A percentile compares a stretch with the other conserved stretches of the same genome.
Conservation (phyloP, 495 filamentous ascomycete species). For the Xylaria longipes region DNA sequence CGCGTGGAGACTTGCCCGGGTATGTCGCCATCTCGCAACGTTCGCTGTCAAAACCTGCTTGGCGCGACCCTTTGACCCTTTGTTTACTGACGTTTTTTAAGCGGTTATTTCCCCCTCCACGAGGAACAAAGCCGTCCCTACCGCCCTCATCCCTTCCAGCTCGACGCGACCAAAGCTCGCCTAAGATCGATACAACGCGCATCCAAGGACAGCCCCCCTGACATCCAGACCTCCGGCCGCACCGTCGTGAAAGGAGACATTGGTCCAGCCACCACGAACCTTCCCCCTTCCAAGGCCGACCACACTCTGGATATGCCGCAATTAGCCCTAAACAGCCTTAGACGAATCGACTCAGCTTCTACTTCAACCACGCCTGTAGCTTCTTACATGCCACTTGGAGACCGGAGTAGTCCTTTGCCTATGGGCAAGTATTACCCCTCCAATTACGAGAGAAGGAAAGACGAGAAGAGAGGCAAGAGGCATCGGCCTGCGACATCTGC, state of each 20-base stretch:
- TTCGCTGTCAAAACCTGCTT: constrained; percentile 17
- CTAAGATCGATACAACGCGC: constrained; percentile 41
- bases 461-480: constrained; percentile 34
- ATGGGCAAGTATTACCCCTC: constrained; percentile 63
- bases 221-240: constrained; percentile 2
- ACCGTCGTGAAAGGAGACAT: constrained; percentile 10
- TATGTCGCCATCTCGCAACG: constrained; percentile 43
- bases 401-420: constrained; percentile 45
- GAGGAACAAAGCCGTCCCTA: constrained; percentile 50
- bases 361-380: constrained; percentile 45
- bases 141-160: constrained; percentile 50
- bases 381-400: constrained; percentile 51
- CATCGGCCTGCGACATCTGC: constrained; percentile 29
- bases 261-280: constrained; percentile 26
- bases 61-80: constrained; percentile 9
- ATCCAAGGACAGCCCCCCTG: constrained; percentile 32
- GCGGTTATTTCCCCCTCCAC: constrained; percentile 60
- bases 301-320: constrained; percentile 29
- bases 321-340: constrained; percentile 14
- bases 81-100: constrained; percentile 34
- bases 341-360: constrained; percentile 24
- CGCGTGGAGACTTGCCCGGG: constrained; percentile 58
- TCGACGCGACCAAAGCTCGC: constrained; percentile 45
- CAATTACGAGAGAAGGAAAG: constrained; percentile 53
- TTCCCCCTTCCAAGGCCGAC: constrained; percentile 27